Evolutionary conservation across 768 basidiomycete species (phyloP).

Genomic region (Hortiboletus flavorubellus): DNA sequence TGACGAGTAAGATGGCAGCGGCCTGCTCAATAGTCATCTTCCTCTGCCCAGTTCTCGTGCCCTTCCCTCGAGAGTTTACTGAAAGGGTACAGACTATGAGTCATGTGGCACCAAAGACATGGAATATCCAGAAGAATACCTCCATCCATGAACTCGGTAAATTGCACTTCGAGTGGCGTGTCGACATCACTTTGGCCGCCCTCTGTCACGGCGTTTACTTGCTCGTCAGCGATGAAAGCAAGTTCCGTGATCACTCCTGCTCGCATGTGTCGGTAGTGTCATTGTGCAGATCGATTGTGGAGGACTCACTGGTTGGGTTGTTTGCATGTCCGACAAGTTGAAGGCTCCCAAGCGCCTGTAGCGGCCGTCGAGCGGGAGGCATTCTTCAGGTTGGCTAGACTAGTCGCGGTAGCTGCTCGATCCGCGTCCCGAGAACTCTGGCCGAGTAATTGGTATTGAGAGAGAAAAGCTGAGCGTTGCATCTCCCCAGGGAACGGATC

Average conservation of each 20-base stretch:
- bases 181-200: not conserved
- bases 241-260: conserved; percentile 28
- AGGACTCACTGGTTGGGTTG: conserved; percentile 24
- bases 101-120: not conserved
- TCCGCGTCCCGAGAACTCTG: not conserved
- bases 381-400: conserved; percentile 2
- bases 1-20: conserved; percentile 23
- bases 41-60: conserved; percentile 17
- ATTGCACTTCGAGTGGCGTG: conserved; percentile 21
- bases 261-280: not conserved
- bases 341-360: conserved; percentile 21
- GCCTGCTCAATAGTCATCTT: conserved; percentile 24
- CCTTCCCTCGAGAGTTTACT: conserved; percentile 26
- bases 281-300: not conserved
- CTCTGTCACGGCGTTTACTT: not conserved
- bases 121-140: conserved; percentile 9
- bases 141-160: conserved; percentile 28
- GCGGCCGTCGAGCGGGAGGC: conserved; percentile 20
- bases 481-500: not conserved
- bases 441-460: not conserved
- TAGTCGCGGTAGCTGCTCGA: not conserved
- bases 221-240: conserved; percentile 21
- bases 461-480: not conserved
- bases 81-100: not conserved
- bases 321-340: conserved; percentile 20